Evolutionary conservation across 129 eudicot genomes (phyloP).

Genomic region (Saussurea involucrata): DNA sequence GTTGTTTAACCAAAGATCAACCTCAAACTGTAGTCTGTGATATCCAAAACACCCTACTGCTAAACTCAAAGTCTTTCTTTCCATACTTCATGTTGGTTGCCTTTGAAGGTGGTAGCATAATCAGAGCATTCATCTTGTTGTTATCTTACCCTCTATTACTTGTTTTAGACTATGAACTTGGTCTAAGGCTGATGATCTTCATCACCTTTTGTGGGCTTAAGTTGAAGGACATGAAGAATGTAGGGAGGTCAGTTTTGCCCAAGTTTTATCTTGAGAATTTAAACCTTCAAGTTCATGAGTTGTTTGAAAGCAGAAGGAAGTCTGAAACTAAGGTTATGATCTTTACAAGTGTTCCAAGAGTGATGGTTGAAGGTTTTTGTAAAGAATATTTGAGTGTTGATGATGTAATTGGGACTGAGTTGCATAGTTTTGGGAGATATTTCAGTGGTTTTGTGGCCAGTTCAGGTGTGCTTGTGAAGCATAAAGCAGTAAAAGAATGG

Average conservation of each 20-base stretch:
- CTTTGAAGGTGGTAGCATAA: constrained; percentile 79
- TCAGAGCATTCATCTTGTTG: constrained; percentile 59
- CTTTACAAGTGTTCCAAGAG: constrained; percentile 69
- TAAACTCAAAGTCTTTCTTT: constrained; percentile 66
- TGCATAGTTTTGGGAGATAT: constrained; percentile 48
- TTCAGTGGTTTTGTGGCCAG: constrained; percentile 55
- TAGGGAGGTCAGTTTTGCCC: constrained; percentile 75
- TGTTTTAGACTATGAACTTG: constrained; percentile 43
- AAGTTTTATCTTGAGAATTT: constrained; percentile 83
- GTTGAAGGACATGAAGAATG: constrained; percentile 51
- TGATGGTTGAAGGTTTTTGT: constrained; percentile 83
- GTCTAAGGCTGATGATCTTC: constrained; percentile 66
- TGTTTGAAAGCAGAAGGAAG: constrained; percentile 18
- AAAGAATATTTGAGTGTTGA: constrained; percentile 64
- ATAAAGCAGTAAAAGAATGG: constrained; percentile 58
- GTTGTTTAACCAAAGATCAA: constrained; percentile 25
- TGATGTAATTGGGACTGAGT: constrained; percentile 64
- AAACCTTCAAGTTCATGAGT: constrained; percentile 48
- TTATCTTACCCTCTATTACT: constrained; percentile 48
- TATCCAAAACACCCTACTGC: constrained; percentile 51
- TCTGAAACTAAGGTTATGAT: constrained; percentile 37
- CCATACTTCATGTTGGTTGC: constrained; percentile 95
- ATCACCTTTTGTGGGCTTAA: constrained; percentile 74
- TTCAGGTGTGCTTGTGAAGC: constrained; percentile 64
- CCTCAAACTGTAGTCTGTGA: constrained; percentile 69